phyloP scores from a whole-genome alignment of 2,329 filamentous ascomycete species.

The Diplodia mutila region DNA sequence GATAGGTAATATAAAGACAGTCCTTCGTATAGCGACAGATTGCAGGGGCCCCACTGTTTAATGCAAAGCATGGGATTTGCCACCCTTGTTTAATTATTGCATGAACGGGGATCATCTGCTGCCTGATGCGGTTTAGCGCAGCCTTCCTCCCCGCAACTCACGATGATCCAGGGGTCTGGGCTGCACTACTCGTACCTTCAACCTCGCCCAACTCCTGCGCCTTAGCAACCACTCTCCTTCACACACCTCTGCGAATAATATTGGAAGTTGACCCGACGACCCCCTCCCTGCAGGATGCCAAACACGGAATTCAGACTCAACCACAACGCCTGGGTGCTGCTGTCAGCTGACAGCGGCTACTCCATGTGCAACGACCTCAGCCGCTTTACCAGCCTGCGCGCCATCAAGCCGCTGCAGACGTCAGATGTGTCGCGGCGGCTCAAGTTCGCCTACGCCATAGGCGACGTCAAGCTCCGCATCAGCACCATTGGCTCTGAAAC shows the following conservation, averaged over 20 bases:
- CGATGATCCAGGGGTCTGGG: constrained; percentile 10
- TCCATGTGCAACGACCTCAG: constrained; percentile 23
- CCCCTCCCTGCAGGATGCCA: background rate
- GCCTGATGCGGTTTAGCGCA: background rate
- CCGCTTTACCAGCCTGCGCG: constrained; percentile 9
- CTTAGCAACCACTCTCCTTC: background rate
- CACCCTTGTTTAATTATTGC: background rate
- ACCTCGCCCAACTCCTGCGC: background rate
- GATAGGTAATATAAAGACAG: background rate
- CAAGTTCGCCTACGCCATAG: constrained; percentile 19
- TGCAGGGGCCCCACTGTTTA: background rate
- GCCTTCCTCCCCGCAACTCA: background rate
- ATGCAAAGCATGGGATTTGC: background rate
- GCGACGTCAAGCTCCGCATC: constrained; percentile 6
- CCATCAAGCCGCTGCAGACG: constrained; percentile 21
- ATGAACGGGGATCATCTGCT: background rate
- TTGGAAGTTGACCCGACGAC: background rate
- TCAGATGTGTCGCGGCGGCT: constrained; percentile 11
- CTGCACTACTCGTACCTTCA: background rate
- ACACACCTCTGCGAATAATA: background rate
- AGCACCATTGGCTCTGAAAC: background rate
- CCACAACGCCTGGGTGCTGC: constrained; percentile 19
- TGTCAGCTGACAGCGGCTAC: constrained; percentile 17
- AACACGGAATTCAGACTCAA: constrained; percentile 14
- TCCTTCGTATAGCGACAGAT: background rate